phyloP scores from a whole-genome alignment of 2,329 filamentous ascomycete genomes.

The Harringtonia lauricola region DNA sequence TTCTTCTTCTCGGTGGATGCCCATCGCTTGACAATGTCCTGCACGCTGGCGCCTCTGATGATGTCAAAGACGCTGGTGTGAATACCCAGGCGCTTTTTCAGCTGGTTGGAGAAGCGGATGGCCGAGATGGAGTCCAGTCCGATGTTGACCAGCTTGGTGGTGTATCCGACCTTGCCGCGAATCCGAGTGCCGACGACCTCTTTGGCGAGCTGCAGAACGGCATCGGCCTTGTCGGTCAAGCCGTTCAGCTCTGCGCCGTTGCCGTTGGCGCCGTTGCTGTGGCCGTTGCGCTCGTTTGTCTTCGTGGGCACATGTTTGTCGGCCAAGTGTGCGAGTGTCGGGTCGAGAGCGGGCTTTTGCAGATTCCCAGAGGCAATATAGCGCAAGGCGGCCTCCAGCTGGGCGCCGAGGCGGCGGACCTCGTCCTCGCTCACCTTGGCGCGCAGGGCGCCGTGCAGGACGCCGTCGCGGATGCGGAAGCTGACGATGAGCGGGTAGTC shows the following conservation, averaged over 20 bases:
- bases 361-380: neutral
- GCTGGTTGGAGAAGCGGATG: slow-evolving; percentile 12
- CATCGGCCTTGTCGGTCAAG: slow-evolving; percentile 1
- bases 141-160: slow-evolving; percentile 13
- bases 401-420: slow-evolving; percentile 4
- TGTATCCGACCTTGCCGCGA: slow-evolving; percentile 9
- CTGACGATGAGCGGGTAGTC: slow-evolving; percentile 16
- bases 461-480: slow-evolving; percentile 12
- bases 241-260: neutral
- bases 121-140: slow-evolving; percentile 16
- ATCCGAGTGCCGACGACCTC: slow-evolving; percentile 7
- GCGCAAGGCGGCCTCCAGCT: slow-evolving; percentile 2
- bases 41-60: slow-evolving; percentile 12
- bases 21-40: slow-evolving; percentile 5
- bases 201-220: slow-evolving; percentile 11
- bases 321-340: no score
- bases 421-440: slow-evolving; percentile 7
- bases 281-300: no score
- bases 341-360: neutral
- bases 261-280: neutral
- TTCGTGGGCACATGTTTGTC: no score
- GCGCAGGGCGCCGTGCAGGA: slow-evolving; percentile 11
- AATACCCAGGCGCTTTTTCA: slow-evolving; percentile 12
- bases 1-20: neutral
- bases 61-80: slow-evolving; percentile 13